Conservation (phyloP, 495 filamentous ascomycete species). For the Penicillium lagena region DNA sequence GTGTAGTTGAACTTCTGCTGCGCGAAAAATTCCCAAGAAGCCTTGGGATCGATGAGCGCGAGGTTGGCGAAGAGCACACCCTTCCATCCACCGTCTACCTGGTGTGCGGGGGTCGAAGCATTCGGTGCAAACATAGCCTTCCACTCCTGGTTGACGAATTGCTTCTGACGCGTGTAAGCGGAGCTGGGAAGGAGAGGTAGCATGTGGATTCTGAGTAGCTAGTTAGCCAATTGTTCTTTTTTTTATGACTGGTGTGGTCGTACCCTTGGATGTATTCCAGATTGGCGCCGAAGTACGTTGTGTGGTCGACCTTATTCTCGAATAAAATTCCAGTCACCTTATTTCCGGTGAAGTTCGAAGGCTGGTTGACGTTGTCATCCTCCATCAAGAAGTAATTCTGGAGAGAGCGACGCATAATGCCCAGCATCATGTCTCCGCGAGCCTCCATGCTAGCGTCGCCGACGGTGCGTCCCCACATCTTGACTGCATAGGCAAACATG, state of each 20-base stretch:
- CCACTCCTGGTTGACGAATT: conserved; percentile 85
- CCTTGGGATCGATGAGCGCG: conserved; percentile 65
- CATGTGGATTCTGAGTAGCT: conserved; percentile 74
- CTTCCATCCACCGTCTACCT: conserved; percentile 70
- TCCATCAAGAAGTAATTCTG: conserved; percentile 77
- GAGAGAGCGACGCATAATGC: conserved; percentile 63
- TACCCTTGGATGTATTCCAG: conserved; percentile 79
- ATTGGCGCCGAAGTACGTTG: conserved; percentile 83
- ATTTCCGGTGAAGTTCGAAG: conserved; percentile 70
- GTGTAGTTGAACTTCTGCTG: conserved; percentile 55
- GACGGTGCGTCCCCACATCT: conserved; percentile 83
- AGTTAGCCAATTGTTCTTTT: conserved; percentile 2
- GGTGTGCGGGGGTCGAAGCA: conserved; percentile 44
- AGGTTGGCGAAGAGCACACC: conserved; percentile 80
- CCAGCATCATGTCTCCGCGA: conserved; percentile 77
- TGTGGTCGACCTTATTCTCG: conserved; percentile 95
- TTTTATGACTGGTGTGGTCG: neutral
- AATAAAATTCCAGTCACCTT: conserved; percentile 91
- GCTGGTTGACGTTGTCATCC: conserved; percentile 66
- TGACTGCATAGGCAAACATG: conserved; percentile 80
- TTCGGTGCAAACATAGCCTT: conserved; percentile 58
- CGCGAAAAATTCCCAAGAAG: conserved; percentile 70
- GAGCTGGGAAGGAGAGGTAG: conserved; percentile 73
- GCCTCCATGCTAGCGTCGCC: conserved; percentile 79
- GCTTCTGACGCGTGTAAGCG: conserved; percentile 55